Evolutionary conservation across 768 basidiomycete species (phyloP).

Genomic region (Psilocybe subaeruginosa): DNA sequence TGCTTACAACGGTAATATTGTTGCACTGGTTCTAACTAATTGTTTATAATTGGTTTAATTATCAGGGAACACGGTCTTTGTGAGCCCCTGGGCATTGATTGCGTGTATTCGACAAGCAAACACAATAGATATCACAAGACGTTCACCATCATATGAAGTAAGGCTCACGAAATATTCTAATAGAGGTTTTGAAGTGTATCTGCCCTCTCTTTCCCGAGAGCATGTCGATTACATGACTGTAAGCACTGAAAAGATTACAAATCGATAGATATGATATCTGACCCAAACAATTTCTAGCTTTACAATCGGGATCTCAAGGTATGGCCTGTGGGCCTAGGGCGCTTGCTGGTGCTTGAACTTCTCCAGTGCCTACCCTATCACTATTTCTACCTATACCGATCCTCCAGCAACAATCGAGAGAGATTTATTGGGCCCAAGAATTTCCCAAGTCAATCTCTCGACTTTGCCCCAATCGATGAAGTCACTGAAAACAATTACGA

Average conservation of each 20-base stretch:
- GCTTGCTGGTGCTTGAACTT: neutral
- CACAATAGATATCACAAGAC: conserved; percentile 46
- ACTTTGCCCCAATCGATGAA: neutral
- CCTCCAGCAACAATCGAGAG: neutral
- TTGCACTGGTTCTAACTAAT: conserved; percentile 16
- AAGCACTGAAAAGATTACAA: too few species aligned
- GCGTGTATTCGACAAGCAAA: neutral
- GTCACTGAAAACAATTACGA: conserved; percentile 7
- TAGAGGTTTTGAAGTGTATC: conserved; percentile 50
- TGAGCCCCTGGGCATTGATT: neutral
- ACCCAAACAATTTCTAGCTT: neutral
- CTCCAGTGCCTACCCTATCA: neutral
- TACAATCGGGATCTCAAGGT: neutral
- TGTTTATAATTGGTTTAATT: neutral
- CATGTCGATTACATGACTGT: neutral
- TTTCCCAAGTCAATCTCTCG: neutral
- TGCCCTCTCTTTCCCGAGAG: conserved; percentile 41
- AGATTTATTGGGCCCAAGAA: neutral
- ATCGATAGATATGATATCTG: neutral
- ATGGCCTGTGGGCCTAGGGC: neutral
- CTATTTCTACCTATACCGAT: too few species aligned
- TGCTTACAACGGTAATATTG: conserved; percentile 30
- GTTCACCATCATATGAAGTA: conserved; percentile 55
- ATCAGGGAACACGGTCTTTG: neutral
- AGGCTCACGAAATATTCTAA: conserved; percentile 48